Percentiles rank a stretch among this genome's conserved stretches.
phyloP scores from a whole-genome alignment of 805 yeast genomes.

The Metschnikowia matae region DNA sequence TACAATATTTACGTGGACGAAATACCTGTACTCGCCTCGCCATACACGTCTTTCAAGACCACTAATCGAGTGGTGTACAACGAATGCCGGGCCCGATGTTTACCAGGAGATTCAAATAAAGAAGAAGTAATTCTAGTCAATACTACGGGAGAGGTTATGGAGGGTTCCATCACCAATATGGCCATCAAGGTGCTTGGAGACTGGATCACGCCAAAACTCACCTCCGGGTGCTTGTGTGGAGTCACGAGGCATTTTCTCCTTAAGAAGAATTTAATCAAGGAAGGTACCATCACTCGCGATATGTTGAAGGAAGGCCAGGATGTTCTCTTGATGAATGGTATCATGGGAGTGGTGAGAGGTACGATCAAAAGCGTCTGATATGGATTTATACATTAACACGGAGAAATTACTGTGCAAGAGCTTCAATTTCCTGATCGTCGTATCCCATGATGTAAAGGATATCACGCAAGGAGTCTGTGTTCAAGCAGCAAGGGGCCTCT shows the following conservation, averaged over 20 bases:
- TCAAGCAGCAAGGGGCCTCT: constrained; percentile 77
- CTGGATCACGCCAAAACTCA: constrained; percentile 81
- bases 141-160: constrained; percentile 56
- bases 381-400: background rate
- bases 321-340: constrained; percentile 73
- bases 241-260: constrained; percentile 67
- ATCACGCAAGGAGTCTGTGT: constrained; percentile 69
- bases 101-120: constrained; percentile 38
- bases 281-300: constrained; percentile 43
- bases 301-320: constrained; percentile 63
- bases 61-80: constrained; percentile 64
- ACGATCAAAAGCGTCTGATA: constrained; percentile 26
- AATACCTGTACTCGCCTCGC: constrained; percentile 51
- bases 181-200: constrained; percentile 50
- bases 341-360: constrained; percentile 74
- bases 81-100: constrained; percentile 51
- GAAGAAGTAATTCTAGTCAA: constrained; percentile 71
- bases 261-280: constrained; percentile 48
- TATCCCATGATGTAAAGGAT: constrained; percentile 79
- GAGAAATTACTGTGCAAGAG: constrained; percentile 1
- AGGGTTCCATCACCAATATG: constrained; percentile 78
- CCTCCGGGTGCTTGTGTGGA: constrained; percentile 82
- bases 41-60: constrained; percentile 86
- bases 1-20: constrained; percentile 67
- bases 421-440: constrained; percentile 49